A percentile compares a stretch with the other conserved stretches of the same genome.
phyloP scores from a whole-genome alignment of 371 early-diverging fungal species.

The Nematocida ausubeli region DNA sequence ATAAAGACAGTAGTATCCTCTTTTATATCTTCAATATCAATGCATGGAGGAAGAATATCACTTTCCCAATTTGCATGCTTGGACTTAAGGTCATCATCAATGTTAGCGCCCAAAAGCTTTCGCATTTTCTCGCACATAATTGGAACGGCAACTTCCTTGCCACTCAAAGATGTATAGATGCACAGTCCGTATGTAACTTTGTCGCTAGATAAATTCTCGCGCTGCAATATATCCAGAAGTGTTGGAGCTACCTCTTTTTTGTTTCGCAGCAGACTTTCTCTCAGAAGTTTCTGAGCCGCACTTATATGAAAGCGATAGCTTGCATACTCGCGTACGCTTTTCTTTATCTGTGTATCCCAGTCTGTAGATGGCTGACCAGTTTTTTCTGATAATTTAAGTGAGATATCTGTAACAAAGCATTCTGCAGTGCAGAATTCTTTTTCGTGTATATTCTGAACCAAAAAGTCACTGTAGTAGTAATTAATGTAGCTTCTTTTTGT shows the following conservation, averaged over 20 bases:
- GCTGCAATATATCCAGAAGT: not conserved
- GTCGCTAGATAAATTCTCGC: not conserved
- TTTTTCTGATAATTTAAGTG: not conserved
- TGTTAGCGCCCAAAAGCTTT: not conserved
- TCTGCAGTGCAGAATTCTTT: not conserved
- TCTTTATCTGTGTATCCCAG: not conserved
- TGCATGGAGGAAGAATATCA: not conserved
- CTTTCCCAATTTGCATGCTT: not conserved
- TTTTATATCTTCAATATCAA: not conserved
- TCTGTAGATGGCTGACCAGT: not conserved
- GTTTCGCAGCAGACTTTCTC: not conserved
- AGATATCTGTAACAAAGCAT: not conserved
- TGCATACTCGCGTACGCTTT: not conserved
- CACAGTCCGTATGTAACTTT: not conserved
- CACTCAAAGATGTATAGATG: not conserved
- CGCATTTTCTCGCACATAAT: not conserved
- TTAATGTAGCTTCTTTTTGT: not conserved
- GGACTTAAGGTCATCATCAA: too few species aligned
- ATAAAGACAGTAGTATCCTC: not conserved
- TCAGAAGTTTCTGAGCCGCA: too few species aligned
- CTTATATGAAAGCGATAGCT: too few species aligned
- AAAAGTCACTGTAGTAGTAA: not conserved
- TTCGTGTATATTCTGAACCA: not conserved
- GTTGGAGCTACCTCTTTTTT: not conserved
- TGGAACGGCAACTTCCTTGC: not conserved